phyloP scores from a whole-genome alignment of 352 stramenopile genomes.

The Phytophthora uliginosa region DNA sequence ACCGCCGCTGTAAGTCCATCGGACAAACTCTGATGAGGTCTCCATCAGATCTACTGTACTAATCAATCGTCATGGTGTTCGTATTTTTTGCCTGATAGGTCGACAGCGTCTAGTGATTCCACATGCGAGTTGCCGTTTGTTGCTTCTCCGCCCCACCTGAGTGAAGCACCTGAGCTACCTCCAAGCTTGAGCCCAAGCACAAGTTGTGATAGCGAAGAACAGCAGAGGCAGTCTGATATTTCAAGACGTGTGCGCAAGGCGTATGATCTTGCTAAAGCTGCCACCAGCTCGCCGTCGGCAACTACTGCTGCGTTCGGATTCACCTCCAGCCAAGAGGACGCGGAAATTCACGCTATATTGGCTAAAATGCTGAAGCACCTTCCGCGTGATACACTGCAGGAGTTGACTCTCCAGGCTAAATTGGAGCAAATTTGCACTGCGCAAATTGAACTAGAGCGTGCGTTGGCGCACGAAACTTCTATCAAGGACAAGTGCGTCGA shows the following conservation, averaged over 20 bases:
- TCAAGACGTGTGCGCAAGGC: conserved; percentile 57
- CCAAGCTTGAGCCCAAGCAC: conserved; percentile 23
- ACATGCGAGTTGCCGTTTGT: conserved; percentile 24
- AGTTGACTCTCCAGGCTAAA: conserved; percentile 58
- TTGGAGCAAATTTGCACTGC: conserved; percentile 45
- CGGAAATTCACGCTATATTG: conserved; percentile 33
- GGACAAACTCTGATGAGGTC: not conserved
- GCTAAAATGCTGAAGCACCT: conserved; percentile 51
- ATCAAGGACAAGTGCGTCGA: conserved; percentile 82
- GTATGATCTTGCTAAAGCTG: conserved; percentile 65
- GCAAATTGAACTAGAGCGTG: conserved; percentile 46
- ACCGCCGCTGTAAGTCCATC: conserved; percentile 23
- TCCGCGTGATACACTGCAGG: conserved; percentile 18
- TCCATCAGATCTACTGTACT: conserved; percentile 2
- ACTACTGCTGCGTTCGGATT: not conserved
- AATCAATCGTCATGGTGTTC: not conserved
- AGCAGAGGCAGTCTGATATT: conserved; percentile 39
- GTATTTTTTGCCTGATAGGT: conserved; percentile 26
- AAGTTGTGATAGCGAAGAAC: conserved; percentile 24
- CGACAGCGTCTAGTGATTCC: conserved; percentile 44
- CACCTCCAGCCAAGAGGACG: conserved; percentile 18
- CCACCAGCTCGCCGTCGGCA: conserved; percentile 15
- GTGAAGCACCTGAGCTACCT: conserved; percentile 16
- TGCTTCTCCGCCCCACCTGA: not conserved
- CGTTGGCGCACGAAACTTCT: conserved; percentile 51